Evolutionary conservation across 805 yeast species (phyloP).

Genomic region (Pichia thaimueangensis): DNA sequence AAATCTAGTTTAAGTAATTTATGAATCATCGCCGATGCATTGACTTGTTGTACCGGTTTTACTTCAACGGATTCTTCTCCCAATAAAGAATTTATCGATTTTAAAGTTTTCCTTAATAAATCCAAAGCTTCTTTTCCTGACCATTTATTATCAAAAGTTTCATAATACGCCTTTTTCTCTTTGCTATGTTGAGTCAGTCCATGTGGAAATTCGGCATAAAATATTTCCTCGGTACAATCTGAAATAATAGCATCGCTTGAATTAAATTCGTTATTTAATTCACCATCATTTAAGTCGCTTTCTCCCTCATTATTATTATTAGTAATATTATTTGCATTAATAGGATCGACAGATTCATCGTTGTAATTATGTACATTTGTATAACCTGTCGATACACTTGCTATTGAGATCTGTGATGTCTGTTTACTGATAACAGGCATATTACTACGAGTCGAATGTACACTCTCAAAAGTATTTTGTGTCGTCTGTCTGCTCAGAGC

Average conservation of each 20-base stretch:
- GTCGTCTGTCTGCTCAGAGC: conserved; percentile 14
- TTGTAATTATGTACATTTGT: conserved; percentile 4
- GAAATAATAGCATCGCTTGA: conserved; percentile 1
- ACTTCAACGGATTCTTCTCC: not conserved
- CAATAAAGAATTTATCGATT: not conserved
- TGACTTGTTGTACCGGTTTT: not conserved
- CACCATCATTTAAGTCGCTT: not conserved
- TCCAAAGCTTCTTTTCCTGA: conserved; percentile 43
- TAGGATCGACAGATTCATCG: conserved; percentile 17
- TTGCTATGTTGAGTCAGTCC: conserved; percentile 58
- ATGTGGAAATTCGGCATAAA: conserved; percentile 44
- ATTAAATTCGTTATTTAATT: not conserved
- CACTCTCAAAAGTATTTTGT: conserved; percentile 12
- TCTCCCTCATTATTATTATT: not conserved
- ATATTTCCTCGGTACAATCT: conserved; percentile 31
- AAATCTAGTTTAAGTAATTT: conserved; percentile 35
- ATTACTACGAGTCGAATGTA: conserved; percentile 7
- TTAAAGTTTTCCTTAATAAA: conserved; percentile 5
- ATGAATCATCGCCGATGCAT: conserved; percentile 29
- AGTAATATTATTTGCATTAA: conserved; percentile 1
- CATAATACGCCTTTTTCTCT: conserved; percentile 45
- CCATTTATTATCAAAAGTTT: conserved; percentile 48
- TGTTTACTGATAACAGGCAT: conserved; percentile 10
- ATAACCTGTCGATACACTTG: conserved; percentile 12
- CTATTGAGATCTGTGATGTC: conserved; percentile 12